Percentiles rank a stretch among this genome's conserved stretches.
phyloP scores from a whole-genome alignment of 495 filamentous ascomycete species.

The Talaromyces ruber region DNA sequence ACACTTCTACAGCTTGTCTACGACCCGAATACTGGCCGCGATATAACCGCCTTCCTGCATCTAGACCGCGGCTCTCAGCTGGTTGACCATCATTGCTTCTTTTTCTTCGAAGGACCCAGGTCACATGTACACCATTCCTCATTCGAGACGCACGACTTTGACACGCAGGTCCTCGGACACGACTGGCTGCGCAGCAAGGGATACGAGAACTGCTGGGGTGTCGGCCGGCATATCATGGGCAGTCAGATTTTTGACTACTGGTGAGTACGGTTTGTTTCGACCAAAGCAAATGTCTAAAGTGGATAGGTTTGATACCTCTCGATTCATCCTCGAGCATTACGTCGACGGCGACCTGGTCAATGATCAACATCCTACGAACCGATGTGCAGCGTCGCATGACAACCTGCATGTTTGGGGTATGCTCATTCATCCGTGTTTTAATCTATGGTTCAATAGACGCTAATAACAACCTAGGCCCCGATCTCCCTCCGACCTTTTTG shows the following conservation, averaged over 20 bases:
- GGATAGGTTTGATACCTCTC: slow-evolving; percentile 54
- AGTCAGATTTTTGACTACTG: slow-evolving; percentile 72
- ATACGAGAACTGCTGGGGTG: slow-evolving; percentile 59
- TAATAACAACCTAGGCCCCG: not conserved
- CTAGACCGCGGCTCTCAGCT: slow-evolving; percentile 48
- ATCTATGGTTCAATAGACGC: not conserved
- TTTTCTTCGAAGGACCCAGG: slow-evolving; percentile 47
- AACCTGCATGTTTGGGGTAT: slow-evolving; percentile 23
- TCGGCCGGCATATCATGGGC: slow-evolving; percentile 63
- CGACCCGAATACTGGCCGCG: slow-evolving; percentile 10
- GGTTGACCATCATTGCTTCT: slow-evolving; percentile 58
- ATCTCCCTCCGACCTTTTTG: no score
- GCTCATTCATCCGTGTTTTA: not conserved
- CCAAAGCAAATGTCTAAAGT: no score
- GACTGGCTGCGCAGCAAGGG: slow-evolving; percentile 53
- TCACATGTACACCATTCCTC: slow-evolving; percentile 58
- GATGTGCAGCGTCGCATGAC: slow-evolving; percentile 16
- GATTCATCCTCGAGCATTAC: slow-evolving; percentile 62
- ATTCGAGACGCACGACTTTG: slow-evolving; percentile 65
- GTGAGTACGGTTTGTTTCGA: slow-evolving; percentile 25
- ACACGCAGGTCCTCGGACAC: slow-evolving; percentile 60
- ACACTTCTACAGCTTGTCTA: slow-evolving; percentile 1
- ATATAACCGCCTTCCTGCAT: slow-evolving; percentile 53
- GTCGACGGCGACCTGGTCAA: slow-evolving; percentile 61
- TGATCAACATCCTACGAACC: slow-evolving; percentile 41